Evolutionary conservation across 1,284 basidiomycete species (phyloP).

Genomic region (Ceratobasidium sp.): DNA sequence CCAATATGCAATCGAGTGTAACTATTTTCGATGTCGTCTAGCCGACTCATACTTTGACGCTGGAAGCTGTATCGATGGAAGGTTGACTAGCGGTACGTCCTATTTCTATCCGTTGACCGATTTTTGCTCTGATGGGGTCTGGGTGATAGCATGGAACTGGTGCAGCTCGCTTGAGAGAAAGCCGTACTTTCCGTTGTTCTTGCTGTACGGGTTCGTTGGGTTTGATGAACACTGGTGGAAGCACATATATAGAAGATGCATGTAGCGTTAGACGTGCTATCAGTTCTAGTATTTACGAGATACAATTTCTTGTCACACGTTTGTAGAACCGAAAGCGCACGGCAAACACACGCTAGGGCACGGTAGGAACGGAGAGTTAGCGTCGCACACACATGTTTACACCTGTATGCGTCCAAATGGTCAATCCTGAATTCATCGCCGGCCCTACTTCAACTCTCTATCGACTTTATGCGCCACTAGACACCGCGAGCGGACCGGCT

Average conservation of each 20-base stretch:
- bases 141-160: slow-evolving; percentile 83
- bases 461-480: too few species aligned
- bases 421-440: too few species aligned
- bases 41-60: slow-evolving; percentile 65
- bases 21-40: not conserved
- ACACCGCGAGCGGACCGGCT: too few species aligned
- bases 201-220: slow-evolving; percentile 81
- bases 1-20: not conserved
- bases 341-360: too few species aligned
- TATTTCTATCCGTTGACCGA: not conserved
- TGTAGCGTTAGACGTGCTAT: not conserved
- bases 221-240: slow-evolving; percentile 85
- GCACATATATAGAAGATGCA: not conserved
- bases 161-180: slow-evolving; percentile 85
- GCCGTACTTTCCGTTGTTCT: slow-evolving; percentile 80
- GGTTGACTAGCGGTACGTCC: slow-evolving; percentile 44
- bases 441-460: too few species aligned
- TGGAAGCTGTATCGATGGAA: slow-evolving; percentile 51
- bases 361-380: too few species aligned
- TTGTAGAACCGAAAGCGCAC: too few species aligned
- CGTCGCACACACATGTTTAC: too few species aligned
- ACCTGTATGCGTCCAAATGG: too few species aligned
- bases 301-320: too few species aligned
- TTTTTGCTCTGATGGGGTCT: slow-evolving; percentile 53
- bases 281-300: too few species aligned